Evolutionary conservation across 108 stramenopile genomes (phyloP), one percentile per base, ranked within the genome.

Genomic region (Cafeteria roenbergensis): DNA sequence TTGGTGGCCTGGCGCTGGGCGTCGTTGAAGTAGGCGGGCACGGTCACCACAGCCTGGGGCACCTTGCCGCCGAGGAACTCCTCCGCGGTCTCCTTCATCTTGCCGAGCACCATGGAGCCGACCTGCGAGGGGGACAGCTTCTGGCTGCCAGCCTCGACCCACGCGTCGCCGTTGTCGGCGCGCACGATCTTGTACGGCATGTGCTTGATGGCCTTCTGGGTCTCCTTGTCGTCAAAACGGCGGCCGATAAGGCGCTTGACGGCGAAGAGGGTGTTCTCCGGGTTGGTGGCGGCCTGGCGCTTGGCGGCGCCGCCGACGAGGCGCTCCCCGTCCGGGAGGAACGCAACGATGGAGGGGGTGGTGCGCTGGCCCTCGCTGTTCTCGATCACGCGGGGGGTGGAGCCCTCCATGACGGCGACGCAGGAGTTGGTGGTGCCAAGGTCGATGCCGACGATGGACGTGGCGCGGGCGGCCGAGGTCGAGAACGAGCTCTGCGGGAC

Each of bases 1-100:
- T 93, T 94, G 64, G 95, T 94, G 31, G 93, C 95, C 80, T 99
- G 95, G 57, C 95, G 87, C 79, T 99, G 97, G 27, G 66, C 62
- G 75, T 85, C 83, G 79, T 99, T 99, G 74, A 99, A 99, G 79
- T 99, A 99, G 57, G 97, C 97, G 25, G 97, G 97, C 30, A 99
- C 97, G 38, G 97, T 99, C 56, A 99, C 78, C 55, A 99, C 95
- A 29, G 97, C 95, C 86, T 96, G 94, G 74, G 63, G 83, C 27
- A 95, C 92, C 36, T 81, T 77, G n/a, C 90, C 69, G 50, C 97
- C 97, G 70, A 99, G 82, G 69, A 96, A 99, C 32, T 80, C 87
- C 73, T 94, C 94, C 14, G 95, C 88, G 17, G 97, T 99, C 72
- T 96, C 97, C 86, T 97, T 97, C 97, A 99, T 99, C 73, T 99